A percentile compares a stretch with the other conserved stretches of the same genome.
These are phyloP conservation scores for Sordariomycetes sp. DNA, from an alignment of 2,329 filamentous ascomycete species.

Conservation along the genomic window DNA sequence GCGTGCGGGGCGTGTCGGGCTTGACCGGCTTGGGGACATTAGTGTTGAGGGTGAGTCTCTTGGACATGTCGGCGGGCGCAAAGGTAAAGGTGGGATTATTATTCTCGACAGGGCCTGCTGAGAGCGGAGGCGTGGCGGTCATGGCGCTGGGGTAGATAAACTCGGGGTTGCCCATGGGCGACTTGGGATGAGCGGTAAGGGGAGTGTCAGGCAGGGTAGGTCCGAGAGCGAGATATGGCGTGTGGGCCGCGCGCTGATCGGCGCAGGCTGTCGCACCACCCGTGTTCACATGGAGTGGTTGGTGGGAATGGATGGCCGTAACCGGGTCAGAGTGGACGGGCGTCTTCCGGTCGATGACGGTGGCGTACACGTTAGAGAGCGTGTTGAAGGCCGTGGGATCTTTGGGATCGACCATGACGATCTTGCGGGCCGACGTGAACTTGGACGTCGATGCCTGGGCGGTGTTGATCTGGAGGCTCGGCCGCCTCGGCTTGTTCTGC, in stretches of 20 bases:
- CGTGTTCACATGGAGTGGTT: constrained; percentile 13
- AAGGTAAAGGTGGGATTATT: constrained; percentile 6
- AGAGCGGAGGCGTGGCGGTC: constrained; percentile 49
- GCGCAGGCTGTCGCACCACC: not conserved
- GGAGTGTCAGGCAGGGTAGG: constrained; percentile 42
- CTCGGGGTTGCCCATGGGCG: constrained; percentile 32
- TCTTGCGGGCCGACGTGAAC: constrained; percentile 22
- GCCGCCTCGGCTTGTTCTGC: constrained; percentile 38
- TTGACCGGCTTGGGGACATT: constrained; percentile 3
- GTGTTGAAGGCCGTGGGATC: constrained; percentile 57
- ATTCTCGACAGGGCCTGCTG: constrained; percentile 36
- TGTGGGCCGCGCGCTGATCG: not conserved
- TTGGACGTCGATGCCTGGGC: constrained; percentile 23
- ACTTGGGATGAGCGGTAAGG: constrained; percentile 36
- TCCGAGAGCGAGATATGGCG: constrained; percentile 27
- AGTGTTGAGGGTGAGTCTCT: constrained; percentile 9
- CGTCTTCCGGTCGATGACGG: constrained; percentile 49
- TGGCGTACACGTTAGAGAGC: constrained; percentile 53
- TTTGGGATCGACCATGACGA: constrained; percentile 39
- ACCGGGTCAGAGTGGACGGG: constrained; percentile 34
- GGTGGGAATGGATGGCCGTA: constrained; percentile 35
- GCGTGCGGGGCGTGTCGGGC: constrained; percentile 1
- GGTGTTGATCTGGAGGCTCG: constrained; percentile 45
- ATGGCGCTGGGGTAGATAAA: constrained; percentile 42
- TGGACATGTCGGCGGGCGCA: constrained; percentile 3